phyloP scores from a whole-genome alignment of 768 basidiomycete genomes.

The Daedaleopsis sinensis region DNA sequence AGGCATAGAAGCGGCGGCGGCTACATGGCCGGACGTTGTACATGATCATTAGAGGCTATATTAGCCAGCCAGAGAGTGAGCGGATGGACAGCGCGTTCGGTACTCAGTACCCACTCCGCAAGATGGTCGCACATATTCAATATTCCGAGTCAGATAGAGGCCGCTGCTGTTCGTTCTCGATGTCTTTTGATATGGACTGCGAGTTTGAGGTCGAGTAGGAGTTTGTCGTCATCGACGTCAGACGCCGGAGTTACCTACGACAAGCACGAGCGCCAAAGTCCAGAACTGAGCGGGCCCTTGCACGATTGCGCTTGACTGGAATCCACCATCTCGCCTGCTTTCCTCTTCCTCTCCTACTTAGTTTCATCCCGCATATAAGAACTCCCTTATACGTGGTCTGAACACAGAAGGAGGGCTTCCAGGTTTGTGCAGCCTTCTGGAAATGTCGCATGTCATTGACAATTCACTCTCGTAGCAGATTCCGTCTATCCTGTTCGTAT shows the following conservation, averaged over 20 bases:
- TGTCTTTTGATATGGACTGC: not conserved
- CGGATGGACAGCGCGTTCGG: too few species aligned
- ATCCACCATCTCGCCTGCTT: not conserved
- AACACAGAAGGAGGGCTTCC: not conserved
- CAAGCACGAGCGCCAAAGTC: not conserved
- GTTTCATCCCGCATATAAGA: not conserved
- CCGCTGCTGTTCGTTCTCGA: not conserved
- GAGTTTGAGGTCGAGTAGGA: too few species aligned
- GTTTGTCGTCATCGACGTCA: not conserved
- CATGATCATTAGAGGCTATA: conserved; percentile 30
- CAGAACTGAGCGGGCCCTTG: not conserved
- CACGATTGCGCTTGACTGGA: not conserved
- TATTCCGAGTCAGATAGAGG: not conserved
- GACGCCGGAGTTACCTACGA: not conserved
- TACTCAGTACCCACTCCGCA: too few species aligned
- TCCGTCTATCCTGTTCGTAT: conserved; percentile 10
- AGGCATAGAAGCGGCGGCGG: conserved; percentile 59
- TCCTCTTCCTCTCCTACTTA: not conserved
- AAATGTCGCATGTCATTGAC: not conserved
- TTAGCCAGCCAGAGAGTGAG: too few species aligned
- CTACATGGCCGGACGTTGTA: conserved; percentile 33
- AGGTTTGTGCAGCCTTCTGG: not conserved
- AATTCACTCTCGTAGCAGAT: not conserved
- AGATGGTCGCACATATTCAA: not conserved
- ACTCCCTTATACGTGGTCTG: not conserved